A percentile compares a stretch with the other conserved stretches of the same genome.
Conservation (phyloP, 805 yeast genomes). For the fission yeast (Schizosaccharomyces pombe) region DNA sequence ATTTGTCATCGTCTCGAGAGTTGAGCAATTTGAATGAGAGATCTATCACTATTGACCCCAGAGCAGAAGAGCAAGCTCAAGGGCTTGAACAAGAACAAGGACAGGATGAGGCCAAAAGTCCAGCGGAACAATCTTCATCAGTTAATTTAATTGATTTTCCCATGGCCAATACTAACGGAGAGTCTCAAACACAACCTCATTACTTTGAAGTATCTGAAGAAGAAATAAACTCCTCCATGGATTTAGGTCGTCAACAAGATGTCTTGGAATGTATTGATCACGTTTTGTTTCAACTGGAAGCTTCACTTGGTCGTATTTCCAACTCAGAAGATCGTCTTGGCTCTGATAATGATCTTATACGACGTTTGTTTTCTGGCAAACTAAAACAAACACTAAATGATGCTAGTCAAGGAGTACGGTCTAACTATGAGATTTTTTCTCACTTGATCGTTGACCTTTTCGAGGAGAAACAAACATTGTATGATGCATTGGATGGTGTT, state of each 20-base stretch:
- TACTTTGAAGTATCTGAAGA: neutral
- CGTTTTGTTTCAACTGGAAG: conserved; percentile 72
- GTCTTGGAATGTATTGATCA: conserved; percentile 93
- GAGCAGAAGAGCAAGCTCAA: too few species aligned
- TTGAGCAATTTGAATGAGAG: too few species aligned
- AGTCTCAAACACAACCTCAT: neutral
- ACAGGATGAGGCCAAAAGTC: too few species aligned
- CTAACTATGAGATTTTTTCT: conserved; percentile 17
- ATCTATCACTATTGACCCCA: too few species aligned
- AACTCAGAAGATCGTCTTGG: neutral
- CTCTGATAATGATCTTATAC: conserved; percentile 51
- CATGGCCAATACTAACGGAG: neutral
- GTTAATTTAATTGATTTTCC: neutral
- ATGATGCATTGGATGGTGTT: conserved; percentile 71
- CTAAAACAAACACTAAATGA: conserved; percentile 46
- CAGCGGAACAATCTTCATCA: too few species aligned
- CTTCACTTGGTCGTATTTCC: conserved; percentile 44
- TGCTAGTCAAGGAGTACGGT: neutral
- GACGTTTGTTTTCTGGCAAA: conserved; percentile 62
- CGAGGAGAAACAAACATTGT: conserved; percentile 68
- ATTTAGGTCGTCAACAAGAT: conserved; percentile 63
- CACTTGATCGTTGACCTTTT: conserved; percentile 68
- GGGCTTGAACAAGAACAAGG: too few species aligned
- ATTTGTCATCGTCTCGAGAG: too few species aligned
- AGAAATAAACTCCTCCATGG: conserved; percentile 7